phyloP scores from a whole-genome alignment of 192 early-diverging fungal species.

The Backusella tarrabulga region DNA sequence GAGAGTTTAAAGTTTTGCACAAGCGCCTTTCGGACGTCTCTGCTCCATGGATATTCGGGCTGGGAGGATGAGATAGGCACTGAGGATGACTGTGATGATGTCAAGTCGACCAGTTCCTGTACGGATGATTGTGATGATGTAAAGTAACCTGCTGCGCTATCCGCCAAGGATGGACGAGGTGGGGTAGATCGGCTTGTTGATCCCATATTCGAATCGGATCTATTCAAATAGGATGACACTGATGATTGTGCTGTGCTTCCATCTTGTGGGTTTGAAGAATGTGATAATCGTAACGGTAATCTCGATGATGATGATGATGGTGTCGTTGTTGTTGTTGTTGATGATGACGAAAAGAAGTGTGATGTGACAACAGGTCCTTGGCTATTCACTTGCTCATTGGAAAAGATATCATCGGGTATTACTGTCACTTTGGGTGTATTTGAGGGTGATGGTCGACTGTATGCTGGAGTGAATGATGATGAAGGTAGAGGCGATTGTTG shows the following conservation, averaged over 20 bases:
- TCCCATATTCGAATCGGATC: neutral
- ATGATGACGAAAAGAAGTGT: neutral
- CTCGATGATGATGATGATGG: neutral
- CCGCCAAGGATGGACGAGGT: neutral
- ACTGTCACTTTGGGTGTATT: neutral
- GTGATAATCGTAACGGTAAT: neutral
- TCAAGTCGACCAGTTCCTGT: neutral
- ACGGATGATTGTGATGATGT: neutral
- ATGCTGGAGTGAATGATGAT: neutral
- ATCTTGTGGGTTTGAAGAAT: neutral
- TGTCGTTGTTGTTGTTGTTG: neutral
- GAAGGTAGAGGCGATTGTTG: too few species aligned
- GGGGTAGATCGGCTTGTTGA: neutral
- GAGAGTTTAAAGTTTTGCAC: slow-evolving; percentile 66
- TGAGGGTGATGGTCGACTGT: too few species aligned
- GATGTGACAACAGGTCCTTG: neutral
- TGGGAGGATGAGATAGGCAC: neutral
- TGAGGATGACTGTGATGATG: neutral
- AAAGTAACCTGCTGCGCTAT: neutral
- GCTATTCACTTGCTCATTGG: neutral
- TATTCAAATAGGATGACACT: neutral
- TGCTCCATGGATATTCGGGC: slow-evolving; percentile 20
- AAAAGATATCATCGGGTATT: neutral
- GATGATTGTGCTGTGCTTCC: neutral
- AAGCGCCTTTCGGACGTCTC: slow-evolving; percentile 59